Evolutionary conservation across 768 basidiomycete genomes (phyloP).

Genomic region (Leccinum sublutescens): DNA sequence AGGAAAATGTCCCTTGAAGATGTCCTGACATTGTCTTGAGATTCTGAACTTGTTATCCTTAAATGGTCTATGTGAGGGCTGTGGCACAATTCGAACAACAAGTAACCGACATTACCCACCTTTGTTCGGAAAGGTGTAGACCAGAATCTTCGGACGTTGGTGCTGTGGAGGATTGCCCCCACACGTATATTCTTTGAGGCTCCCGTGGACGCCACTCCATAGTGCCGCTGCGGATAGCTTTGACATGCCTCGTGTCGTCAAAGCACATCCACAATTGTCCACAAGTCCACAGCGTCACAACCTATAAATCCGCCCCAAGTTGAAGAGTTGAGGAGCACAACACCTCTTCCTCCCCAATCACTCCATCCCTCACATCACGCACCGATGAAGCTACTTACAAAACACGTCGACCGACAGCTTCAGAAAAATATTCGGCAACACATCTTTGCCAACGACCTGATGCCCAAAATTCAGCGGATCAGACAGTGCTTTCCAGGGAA

Average conservation of each 20-base stretch:
- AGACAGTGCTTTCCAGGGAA: conserved; percentile 14
- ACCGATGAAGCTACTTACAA: conserved; percentile 8
- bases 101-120: not conserved
- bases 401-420: conserved; percentile 12
- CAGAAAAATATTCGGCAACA: conserved; percentile 10
- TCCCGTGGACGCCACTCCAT: conserved; percentile 12
- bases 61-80: not conserved
- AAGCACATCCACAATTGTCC: conserved; percentile 28
- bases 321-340: not conserved
- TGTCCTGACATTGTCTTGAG: not conserved
- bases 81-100: not conserved
- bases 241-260: conserved; percentile 29
- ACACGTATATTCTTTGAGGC: conserved; percentile 4
- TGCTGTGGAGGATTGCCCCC: not conserved
- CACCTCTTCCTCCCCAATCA: not conserved
- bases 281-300: conserved; percentile 16
- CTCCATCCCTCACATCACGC: not conserved
- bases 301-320: conserved; percentile 18
- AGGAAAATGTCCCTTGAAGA: not conserved
- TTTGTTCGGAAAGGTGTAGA: not conserved
- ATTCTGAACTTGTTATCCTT: not conserved
- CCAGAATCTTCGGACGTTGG: not conserved
- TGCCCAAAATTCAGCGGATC: conserved; percentile 16
- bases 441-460: conserved; percentile 14
- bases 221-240: conserved; percentile 10